These are phyloP conservation scores for Rhodofomes roseus DNA, from an alignment of 1,284 basidiomycete genomes.

Conservation along the genomic window DNA sequence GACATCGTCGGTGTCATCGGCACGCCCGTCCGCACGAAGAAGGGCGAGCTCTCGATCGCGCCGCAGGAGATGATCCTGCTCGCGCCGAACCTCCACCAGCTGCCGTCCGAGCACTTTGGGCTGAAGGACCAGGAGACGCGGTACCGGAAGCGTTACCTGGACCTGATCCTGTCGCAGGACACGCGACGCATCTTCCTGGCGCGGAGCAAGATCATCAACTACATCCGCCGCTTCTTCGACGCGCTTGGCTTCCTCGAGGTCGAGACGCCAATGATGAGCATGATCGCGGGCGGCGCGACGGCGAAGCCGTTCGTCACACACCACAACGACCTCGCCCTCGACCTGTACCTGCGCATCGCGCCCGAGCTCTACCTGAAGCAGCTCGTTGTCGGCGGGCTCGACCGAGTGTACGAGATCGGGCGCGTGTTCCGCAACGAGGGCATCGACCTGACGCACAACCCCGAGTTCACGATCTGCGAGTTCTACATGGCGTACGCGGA, in stretches of 20 bases:
- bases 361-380: constrained; percentile 99
- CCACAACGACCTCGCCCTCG: constrained; percentile 97
- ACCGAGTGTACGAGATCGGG: constrained; percentile 98
- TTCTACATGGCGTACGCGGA: constrained; percentile 99
- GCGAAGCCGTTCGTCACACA: constrained; percentile 99
- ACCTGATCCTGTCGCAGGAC: constrained; percentile 92
- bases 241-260: constrained; percentile 96
- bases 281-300: constrained; percentile 95
- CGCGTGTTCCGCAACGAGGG: constrained; percentile 98
- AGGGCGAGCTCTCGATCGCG: constrained; percentile 92
- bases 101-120: constrained; percentile 88
- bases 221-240: constrained; percentile 90
- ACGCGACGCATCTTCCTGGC: constrained; percentile 93
- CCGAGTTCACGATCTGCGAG: constrained; percentile 98
- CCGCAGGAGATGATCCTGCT: constrained; percentile 85
- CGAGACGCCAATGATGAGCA: constrained; percentile 98
- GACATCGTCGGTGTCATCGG: constrained; percentile 96
- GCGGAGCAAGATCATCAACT: constrained; percentile 85
- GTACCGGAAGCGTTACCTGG: constrained; percentile 98
- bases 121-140: constrained; percentile 96
- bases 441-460: constrained; percentile 98
- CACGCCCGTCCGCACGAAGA: constrained; percentile 88
- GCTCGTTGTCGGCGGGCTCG: constrained; percentile 94
- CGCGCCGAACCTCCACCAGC: constrained; percentile 93
- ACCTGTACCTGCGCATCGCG: constrained; percentile 97